Evolutionary conservation across 1,284 basidiomycete genomes (phyloP), one percentile per base, ranked within the genome.

Genomic region (Gymnopus androsaceus): DNA sequence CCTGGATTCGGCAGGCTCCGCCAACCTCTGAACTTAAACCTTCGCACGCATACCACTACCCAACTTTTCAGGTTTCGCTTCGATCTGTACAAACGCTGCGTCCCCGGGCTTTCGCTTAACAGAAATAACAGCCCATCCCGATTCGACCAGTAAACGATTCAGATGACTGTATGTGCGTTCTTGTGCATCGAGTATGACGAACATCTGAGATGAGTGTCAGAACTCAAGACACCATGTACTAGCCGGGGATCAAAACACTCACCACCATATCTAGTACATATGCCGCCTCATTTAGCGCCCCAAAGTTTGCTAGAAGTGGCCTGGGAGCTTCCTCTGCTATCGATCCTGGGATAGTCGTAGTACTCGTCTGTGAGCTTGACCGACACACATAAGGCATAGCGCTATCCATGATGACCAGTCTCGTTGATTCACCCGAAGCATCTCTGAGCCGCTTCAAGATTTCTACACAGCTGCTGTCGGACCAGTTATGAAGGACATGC

Each of bases 251-350:
- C 14, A 28, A 49, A 49, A 28, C n/a, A 27, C 58, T 36, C 49
- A 66, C 66, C 44, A 57, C 56, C 47, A 66, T 58, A 51, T 67
- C 64, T 6, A 61, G 41, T 37, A 61, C 49, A 28, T 66, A 62
- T 23, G 54, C 57, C 56, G 62, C 63, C 19, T 61, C 61, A 30
- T 59, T 63, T 21, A 58, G 57, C 8, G 60, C 58, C 11, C 66
- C 66, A 38, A 59, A 60, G 41, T 66, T 67, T n/a, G 62, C 55
- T 1, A 67, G 52, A 5, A 66, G 54, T 11, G 65, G 64, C 7
- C 50, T 47, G 0, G 66, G 65, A 2, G 62, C 63, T 17, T 57
- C 55, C 17, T 44, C 41, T n/a, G 55, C 31, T 27, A 23, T 36
- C 7, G 25, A 38, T 27, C 38, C 45, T 11, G 56, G 51, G 12